Evolutionary conservation across 108 stramenopile genomes (phyloP).

Genomic region (Phaeodactylum tricornutum): DNA sequence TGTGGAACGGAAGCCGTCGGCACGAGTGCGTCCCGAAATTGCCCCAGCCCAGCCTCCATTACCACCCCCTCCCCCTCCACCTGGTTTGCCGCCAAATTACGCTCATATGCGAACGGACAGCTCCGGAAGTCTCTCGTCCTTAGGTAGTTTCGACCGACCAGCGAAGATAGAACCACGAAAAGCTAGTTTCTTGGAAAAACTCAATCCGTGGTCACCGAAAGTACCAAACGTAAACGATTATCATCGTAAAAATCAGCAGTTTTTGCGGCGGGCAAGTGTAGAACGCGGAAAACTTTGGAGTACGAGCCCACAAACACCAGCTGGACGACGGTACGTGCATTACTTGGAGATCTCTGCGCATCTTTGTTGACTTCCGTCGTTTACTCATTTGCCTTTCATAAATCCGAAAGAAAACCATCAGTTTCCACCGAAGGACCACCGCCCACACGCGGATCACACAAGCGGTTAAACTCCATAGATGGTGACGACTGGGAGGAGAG

Average conservation of each 20-base stretch:
- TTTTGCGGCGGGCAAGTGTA: conserved; percentile 8
- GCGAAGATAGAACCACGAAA: conserved; percentile 1
- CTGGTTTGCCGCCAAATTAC: too few species aligned
- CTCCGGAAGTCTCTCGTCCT: conserved; percentile 24
- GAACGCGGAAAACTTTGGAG: too few species aligned
- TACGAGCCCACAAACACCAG: too few species aligned
- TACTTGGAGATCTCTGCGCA: too few species aligned
- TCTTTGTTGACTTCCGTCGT: too few species aligned
- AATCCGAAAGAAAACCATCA: neutral
- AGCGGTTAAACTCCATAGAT: conserved; percentile 27
- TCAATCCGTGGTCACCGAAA: conserved; percentile 5
- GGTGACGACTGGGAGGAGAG: conserved; percentile 35
- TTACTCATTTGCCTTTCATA: too few species aligned
- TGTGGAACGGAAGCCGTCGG: too few species aligned
- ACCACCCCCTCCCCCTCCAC: too few species aligned
- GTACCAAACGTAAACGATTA: conserved; percentile 11
- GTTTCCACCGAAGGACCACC: conserved; percentile 27
- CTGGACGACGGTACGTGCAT: too few species aligned
- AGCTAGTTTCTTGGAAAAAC: conserved; percentile 12
- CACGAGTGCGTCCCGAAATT: too few species aligned
- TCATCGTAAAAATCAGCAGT: conserved; percentile 21
- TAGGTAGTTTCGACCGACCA: conserved; percentile 13
- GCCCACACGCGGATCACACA: conserved; percentile 22
- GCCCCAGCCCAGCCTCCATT: too few species aligned
- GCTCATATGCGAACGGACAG: conserved; percentile 3